Conservation (phyloP, 768 basidiomycete species). For the Pleurotus sapidus region DNA sequence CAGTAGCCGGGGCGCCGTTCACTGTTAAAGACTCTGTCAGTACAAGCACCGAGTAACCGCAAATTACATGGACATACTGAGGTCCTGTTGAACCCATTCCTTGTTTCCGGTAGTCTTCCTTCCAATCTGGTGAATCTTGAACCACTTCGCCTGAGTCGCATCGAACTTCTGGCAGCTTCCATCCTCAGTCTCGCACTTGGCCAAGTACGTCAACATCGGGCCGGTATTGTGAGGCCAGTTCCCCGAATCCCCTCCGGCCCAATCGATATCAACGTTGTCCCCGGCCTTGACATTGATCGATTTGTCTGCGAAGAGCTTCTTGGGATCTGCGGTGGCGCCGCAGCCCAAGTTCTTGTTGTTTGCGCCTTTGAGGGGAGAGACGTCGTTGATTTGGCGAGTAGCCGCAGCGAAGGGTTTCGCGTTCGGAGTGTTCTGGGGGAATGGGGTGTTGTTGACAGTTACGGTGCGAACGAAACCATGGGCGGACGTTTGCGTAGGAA, state of each 20-base stretch:
- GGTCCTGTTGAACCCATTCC: conserved; percentile 51
- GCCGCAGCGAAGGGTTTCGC: conserved; percentile 23
- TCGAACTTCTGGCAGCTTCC: conserved; percentile 60
- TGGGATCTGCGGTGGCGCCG: conserved; percentile 42
- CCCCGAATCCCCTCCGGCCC: conserved; percentile 39
- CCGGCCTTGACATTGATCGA: conserved; percentile 60
- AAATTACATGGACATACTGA: conserved; percentile 37
- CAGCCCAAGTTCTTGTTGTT: conserved; percentile 57
- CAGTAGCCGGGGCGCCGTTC: conserved; percentile 34
- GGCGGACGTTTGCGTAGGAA: conserved; percentile 28
- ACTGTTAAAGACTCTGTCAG: conserved; percentile 20
- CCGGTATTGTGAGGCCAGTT: conserved; percentile 57
- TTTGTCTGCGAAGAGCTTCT: conserved; percentile 39
- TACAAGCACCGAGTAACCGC: neutral
- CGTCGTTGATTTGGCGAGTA: conserved; percentile 36
- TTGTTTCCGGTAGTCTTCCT: conserved; percentile 25
- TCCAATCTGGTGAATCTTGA: conserved; percentile 65
- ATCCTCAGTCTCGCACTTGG: conserved; percentile 45
- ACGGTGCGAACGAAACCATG: conserved; percentile 41
- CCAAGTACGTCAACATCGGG: conserved; percentile 74
- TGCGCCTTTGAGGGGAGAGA: conserved; percentile 51
- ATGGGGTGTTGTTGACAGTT: conserved; percentile 36
- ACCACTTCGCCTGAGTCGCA: conserved; percentile 59
- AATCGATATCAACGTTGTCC: conserved; percentile 49
- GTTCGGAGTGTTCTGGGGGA: conserved; percentile 30